Percentiles rank a stretch among this genome's conserved stretches.
Conservation (phyloP, 768 basidiomycete species). For the Pisolithus sp. region DNA sequence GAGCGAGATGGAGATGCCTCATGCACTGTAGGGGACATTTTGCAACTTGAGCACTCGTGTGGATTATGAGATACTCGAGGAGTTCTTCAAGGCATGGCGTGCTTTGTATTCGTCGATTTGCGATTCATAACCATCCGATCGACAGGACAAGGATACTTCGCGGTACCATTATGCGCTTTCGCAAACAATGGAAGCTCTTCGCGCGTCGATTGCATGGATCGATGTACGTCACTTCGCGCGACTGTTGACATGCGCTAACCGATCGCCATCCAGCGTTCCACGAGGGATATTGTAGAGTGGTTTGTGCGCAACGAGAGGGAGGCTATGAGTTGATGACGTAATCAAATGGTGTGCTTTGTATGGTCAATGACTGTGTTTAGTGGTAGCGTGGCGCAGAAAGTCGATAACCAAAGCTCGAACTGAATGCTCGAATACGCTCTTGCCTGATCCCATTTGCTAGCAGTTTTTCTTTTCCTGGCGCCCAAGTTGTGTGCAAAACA, state of each 20-base stretch:
- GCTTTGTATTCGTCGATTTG: background rate
- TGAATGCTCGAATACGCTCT: background rate
- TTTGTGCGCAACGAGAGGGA: slow-evolving; percentile 17
- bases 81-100: slow-evolving; percentile 66
- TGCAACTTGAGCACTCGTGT: slow-evolving; percentile 53
- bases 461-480: background rate
- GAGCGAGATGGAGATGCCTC: slow-evolving; percentile 5
- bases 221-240: slow-evolving; percentile 36
- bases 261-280: slow-evolving; percentile 42
- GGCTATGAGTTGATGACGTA: background rate
- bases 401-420: background rate
- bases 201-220: slow-evolving; percentile 54
- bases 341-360: slow-evolving; percentile 1
- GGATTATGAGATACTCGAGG: slow-evolving; percentile 56
- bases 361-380: background rate
- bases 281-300: slow-evolving; percentile 51
- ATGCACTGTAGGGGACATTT: slow-evolving; percentile 29
- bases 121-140: background rate
- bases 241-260: background rate
- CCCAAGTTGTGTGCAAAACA: background rate
- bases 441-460: background rate
- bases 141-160: slow-evolving; percentile 58
- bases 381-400: too few relatives aligned
- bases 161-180: slow-evolving; percentile 59
- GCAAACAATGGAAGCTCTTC: slow-evolving; percentile 65